phyloP scores from a whole-genome alignment of 768 basidiomycete genomes.

The Pleurotus djamor region DNA sequence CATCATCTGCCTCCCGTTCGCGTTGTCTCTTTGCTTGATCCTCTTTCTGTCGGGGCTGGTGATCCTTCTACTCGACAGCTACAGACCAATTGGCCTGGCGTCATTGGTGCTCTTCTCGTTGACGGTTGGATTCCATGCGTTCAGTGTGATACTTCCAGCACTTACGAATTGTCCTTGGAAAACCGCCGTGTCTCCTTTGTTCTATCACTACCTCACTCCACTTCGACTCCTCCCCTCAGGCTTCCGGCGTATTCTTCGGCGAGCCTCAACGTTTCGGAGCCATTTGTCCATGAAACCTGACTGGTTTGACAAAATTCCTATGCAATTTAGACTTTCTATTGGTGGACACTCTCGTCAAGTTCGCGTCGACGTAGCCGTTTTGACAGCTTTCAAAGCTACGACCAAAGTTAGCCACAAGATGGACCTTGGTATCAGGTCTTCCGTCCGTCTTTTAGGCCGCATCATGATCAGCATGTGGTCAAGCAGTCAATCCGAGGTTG shows the following conservation, averaged over 20 bases:
- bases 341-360: no score
- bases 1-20: slow-evolving; percentile 14
- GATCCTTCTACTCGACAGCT: slow-evolving; percentile 15
- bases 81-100: slow-evolving; percentile 10
- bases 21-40: slow-evolving; percentile 16
- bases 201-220: slow-evolving; percentile 10
- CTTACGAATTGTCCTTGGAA: slow-evolving; percentile 18
- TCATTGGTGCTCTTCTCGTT: slow-evolving; percentile 11
- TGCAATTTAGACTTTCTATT: no score
- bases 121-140: slow-evolving; percentile 12
- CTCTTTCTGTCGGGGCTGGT: slow-evolving; percentile 15
- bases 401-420: no score
- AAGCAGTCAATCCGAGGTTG: slow-evolving; percentile 1
- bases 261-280: background rate
- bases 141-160: slow-evolving; percentile 15
- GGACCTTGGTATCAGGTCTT: no score
- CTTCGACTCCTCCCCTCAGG: background rate
- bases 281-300: background rate
- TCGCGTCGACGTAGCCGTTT: no score
- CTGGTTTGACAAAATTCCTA: no score
- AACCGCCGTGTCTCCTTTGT: slow-evolving; percentile 14
- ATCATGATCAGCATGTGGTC: background rate
- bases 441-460: no score
- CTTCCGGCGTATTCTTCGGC: background rate
- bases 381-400: no score